Percentiles rank a stretch among this genome's conserved stretches.
Conservation (phyloP, 352 stramenopile genomes). For the Globisporangium irregulare region DNA sequence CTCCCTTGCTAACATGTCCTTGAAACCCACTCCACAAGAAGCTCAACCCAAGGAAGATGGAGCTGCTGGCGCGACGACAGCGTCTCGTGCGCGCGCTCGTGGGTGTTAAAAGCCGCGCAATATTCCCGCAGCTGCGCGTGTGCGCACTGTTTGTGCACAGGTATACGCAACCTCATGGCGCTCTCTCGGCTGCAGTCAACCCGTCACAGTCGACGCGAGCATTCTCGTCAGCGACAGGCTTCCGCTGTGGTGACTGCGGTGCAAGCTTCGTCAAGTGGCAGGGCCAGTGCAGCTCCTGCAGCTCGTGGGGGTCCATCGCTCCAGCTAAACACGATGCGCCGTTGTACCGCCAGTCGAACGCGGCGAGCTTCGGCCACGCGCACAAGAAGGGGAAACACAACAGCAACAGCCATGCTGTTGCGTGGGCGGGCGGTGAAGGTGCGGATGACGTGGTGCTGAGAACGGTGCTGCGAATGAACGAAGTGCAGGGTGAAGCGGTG, state of each 20-base stretch:
- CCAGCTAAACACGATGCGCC: constrained; percentile 36
- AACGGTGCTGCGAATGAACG: constrained; percentile 59
- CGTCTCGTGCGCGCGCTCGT: constrained; percentile 1
- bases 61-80: constrained; percentile 6
- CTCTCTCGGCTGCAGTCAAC: background rate
- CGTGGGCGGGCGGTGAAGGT: constrained; percentile 32
- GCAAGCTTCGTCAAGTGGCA: constrained; percentile 81
- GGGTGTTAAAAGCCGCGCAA: background rate
- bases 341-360: constrained; percentile 62
- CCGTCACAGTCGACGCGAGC: background rate
- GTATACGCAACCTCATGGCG: background rate
- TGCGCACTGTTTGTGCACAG: too few relatives aligned
- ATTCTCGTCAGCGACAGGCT: constrained; percentile 28
- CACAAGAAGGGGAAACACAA: constrained; percentile 39
- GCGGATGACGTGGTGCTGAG: constrained; percentile 14
- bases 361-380: constrained; percentile 28
- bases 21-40: background rate
- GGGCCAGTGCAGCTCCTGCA: constrained; percentile 84
- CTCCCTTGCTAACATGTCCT: background rate
- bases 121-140: background rate
- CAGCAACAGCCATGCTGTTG: constrained; percentile 23
- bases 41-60: background rate
- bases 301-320: constrained; percentile 89
- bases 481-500: constrained; percentile 56
- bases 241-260: constrained; percentile 54